These are phyloP conservation scores for Solanum chacoense DNA, from an alignment of 305 asterid species.

Conservation along the genomic window DNA sequence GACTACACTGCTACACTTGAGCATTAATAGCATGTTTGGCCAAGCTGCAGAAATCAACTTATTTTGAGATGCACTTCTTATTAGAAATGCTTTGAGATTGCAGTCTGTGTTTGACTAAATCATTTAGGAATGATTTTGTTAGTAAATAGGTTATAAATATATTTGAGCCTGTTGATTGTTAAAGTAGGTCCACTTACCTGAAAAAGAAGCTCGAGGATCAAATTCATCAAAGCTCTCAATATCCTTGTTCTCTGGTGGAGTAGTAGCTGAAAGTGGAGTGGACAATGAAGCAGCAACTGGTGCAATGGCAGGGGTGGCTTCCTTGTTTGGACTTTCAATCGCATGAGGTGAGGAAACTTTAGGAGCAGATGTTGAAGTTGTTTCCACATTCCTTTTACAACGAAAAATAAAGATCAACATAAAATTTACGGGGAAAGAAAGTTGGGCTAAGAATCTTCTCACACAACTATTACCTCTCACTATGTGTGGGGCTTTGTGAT, in stretches of 20 bases:
- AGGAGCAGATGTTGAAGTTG: conserved; percentile 47
- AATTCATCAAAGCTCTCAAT: conserved; percentile 76
- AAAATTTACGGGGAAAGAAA: conserved; percentile 8
- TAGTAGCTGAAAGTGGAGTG: conserved; percentile 21
- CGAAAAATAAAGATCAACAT: conserved; percentile 10
- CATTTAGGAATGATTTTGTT: neutral
- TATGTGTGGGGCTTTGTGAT: conserved; percentile 55
- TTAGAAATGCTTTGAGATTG: neutral
- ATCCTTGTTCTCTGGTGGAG: conserved; percentile 27
- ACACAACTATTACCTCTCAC: conserved; percentile 44
- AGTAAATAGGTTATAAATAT: neutral
- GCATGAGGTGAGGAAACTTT: conserved; percentile 47
- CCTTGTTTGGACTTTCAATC: conserved; percentile 44
- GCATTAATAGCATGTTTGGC: neutral
- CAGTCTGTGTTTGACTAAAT: neutral
- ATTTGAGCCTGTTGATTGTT: neutral
- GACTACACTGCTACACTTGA: neutral
- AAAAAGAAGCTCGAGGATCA: conserved; percentile 78
- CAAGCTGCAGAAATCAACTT: neutral
- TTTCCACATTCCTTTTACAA: conserved; percentile 54
- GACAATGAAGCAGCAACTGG: conserved; percentile 45
- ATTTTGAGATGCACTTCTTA: neutral
- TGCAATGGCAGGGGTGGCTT: conserved; percentile 25
- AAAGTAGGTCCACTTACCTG: conserved; percentile 32
- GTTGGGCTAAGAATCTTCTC: neutral